Conservation (phyloP, 345 rosid species). For the Sisymbrium irio region DNA sequence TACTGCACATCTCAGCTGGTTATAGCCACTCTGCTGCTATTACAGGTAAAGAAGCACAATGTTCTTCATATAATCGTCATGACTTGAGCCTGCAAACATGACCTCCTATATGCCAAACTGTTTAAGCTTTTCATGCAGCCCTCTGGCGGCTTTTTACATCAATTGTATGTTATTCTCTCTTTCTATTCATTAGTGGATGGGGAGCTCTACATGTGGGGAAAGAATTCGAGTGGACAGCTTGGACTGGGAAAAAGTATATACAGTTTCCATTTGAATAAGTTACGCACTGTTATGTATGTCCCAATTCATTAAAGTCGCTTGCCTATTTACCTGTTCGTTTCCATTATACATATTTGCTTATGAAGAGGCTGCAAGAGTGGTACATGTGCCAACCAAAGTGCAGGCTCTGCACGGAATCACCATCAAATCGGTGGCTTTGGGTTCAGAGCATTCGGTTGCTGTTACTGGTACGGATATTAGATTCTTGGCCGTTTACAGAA, state of each 20-base stretch:
- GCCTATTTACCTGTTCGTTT: slow-evolving; percentile 5
- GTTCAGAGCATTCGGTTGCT: slow-evolving; percentile 90
- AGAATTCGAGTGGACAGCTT: slow-evolving; percentile 90
- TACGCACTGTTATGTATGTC: background rate
- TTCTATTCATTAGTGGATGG: slow-evolving; percentile 57
- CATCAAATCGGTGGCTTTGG: slow-evolving; percentile 68
- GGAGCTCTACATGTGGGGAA: slow-evolving; percentile 91
- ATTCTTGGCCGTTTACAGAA: slow-evolving; percentile 11
- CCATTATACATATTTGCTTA: background rate
- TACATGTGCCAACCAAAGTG: slow-evolving; percentile 65
- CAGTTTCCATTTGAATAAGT: background rate
- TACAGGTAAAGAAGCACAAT: slow-evolving; percentile 49
- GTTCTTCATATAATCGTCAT: background rate
- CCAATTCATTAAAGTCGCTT: slow-evolving; percentile 2
- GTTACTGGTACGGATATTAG: slow-evolving; percentile 61
- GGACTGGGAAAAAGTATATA: slow-evolving; percentile 88
- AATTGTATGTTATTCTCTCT: background rate
- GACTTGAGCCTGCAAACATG: background rate
- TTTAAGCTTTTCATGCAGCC: background rate
- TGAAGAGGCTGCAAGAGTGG: slow-evolving; percentile 61
- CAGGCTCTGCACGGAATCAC: slow-evolving; percentile 66
- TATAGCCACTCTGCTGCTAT: slow-evolving; percentile 88
- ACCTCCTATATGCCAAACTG: background rate
- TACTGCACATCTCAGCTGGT: slow-evolving; percentile 77
- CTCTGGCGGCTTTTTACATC: background rate